A percentile compares a stretch with the other conserved stretches of the same genome.
phyloP scores from a whole-genome alignment of 768 basidiomycete species.

The Leccinum obscurum region DNA sequence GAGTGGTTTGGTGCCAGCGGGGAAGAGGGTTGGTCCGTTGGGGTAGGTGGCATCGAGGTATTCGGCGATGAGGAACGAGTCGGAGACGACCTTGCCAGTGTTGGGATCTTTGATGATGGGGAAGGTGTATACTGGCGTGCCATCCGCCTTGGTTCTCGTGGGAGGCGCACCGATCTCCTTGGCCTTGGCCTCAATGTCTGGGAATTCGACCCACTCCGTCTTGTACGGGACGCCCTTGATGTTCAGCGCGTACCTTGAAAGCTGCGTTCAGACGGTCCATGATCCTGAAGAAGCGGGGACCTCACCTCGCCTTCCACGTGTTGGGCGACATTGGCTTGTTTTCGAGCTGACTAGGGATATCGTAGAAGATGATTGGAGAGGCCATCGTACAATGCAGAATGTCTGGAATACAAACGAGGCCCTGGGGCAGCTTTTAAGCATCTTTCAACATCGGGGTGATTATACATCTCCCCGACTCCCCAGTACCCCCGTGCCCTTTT shows the following conservation, averaged over 20 bases:
- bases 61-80: slow-evolving; percentile 38
- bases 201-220: slow-evolving; percentile 46
- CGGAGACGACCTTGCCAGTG: slow-evolving; percentile 25
- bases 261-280: not conserved
- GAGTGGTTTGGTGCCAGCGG: no score
- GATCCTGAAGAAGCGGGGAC: not conserved
- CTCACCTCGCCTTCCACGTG: slow-evolving; percentile 46
- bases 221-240: slow-evolving; percentile 41
- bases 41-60: slow-evolving; percentile 46
- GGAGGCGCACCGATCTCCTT: slow-evolving; percentile 35
- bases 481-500: slow-evolving; percentile 2
- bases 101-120: slow-evolving; percentile 44
- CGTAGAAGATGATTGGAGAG: slow-evolving; percentile 42
- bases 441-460: not conserved
- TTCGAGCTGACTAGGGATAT: slow-evolving; percentile 39
- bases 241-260: slow-evolving; percentile 37
- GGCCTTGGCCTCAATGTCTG: slow-evolving; percentile 39
- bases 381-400: slow-evolving; percentile 21
- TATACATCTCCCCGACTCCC: not conserved
- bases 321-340: slow-evolving; percentile 38
- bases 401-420: not conserved
- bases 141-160: slow-evolving; percentile 32
- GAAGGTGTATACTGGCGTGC: slow-evolving; percentile 38
- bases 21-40: no score
- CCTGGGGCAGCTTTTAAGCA: no score